Percentiles rank a stretch among this genome's conserved stretches.
phyloP scores from a whole-genome alignment of 2,329 filamentous ascomycete genomes.

The Escovopsis sp. region DNA sequence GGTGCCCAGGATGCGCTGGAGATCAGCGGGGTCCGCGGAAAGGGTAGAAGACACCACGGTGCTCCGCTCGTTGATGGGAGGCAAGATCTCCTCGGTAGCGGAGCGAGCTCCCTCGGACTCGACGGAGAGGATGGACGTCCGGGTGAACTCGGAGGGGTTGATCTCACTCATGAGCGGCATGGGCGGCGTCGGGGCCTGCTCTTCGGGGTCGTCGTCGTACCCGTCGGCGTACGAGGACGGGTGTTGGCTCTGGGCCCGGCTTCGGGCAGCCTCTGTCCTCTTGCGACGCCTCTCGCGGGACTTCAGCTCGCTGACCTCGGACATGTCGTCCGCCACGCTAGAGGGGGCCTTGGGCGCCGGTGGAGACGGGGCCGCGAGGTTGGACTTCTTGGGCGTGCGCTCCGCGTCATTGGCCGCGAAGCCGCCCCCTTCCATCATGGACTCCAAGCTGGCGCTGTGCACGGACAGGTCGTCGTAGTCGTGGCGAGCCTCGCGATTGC shows the following conservation, averaged over 20 bases:
- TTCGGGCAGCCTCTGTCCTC: constrained; percentile 33
- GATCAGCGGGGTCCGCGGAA: constrained; percentile 34
- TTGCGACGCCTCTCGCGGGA: constrained; percentile 35
- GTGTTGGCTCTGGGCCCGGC: constrained; percentile 27
- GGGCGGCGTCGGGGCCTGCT: constrained; percentile 43
- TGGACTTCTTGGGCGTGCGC: constrained; percentile 28
- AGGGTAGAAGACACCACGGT: constrained; percentile 22
- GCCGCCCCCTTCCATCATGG: constrained; percentile 22
- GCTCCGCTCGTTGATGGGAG: constrained; percentile 48
- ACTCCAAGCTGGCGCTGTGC: constrained; percentile 32
- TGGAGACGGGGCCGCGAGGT: constrained; percentile 26
- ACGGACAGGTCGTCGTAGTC: constrained; percentile 35
- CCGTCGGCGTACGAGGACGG: constrained; percentile 27
- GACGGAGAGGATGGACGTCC: constrained; percentile 73
- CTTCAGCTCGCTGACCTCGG: constrained; percentile 34
- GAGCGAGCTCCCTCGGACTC: constrained; percentile 60
- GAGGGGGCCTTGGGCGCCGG: constrained; percentile 19
- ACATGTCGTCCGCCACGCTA: constrained; percentile 21
- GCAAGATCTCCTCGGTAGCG: constrained; percentile 45
- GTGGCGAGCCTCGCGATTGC: constrained; percentile 39
- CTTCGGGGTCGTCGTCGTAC: constrained; percentile 34
- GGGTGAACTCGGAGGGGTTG: constrained; percentile 72
- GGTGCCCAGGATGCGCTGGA: constrained; percentile 49
- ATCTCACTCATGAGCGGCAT: constrained; percentile 84
- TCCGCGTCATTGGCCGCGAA: constrained; percentile 20